Conservation (phyloP, 2,329 filamentous ascomycete genomes). For the Ceratocystis colombiana region DNA sequence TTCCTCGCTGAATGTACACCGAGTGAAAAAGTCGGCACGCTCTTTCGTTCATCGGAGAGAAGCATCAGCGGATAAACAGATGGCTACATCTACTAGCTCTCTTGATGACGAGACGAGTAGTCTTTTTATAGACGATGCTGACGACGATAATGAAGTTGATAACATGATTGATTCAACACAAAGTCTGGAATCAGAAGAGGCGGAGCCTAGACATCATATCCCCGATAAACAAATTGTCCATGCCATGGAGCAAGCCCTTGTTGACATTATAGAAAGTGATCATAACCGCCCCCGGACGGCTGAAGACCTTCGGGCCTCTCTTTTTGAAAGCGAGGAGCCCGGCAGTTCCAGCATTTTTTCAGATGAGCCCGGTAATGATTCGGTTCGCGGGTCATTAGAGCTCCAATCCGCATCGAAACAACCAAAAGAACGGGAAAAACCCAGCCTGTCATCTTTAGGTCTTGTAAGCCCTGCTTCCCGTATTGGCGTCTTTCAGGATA, state of each 20-base stretch:
- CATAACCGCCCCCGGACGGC: conserved; percentile 45
- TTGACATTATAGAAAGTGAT: conserved; percentile 79
- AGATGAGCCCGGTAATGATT: conserved; percentile 34
- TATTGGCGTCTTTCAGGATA: conserved; percentile 85
- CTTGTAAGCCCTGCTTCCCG: conserved; percentile 79
- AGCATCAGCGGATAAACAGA: conserved; percentile 17
- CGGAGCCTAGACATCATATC: conserved; percentile 38
- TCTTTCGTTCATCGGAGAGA: conserved; percentile 35
- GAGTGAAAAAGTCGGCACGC: conserved; percentile 35
- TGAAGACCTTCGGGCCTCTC: conserved; percentile 54
- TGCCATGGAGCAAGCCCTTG: conserved; percentile 85
- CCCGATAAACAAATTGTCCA: conserved; percentile 75
- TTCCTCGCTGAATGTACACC: conserved; percentile 33
- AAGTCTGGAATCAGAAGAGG: conserved; percentile 67
- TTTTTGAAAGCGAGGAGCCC: conserved; percentile 50
- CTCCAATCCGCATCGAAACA: conserved; percentile 14
- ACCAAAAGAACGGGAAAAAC: conserved; percentile 52
- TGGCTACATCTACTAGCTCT: conserved; percentile 21
- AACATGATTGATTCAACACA: conserved; percentile 60
- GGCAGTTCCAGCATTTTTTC: conserved; percentile 20
- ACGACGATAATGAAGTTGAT: conserved; percentile 64
- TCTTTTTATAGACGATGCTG: conserved; percentile 69
- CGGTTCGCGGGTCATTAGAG: conserved; percentile 54
- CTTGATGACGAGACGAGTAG: conserved; percentile 50
- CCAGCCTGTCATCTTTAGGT: conserved; percentile 82